Percentiles rank a stretch among this genome's conserved stretches.
These are phyloP conservation scores for Fraxinus americana DNA, from an alignment of 257 asterid genomes.

Conservation along the genomic window DNA sequence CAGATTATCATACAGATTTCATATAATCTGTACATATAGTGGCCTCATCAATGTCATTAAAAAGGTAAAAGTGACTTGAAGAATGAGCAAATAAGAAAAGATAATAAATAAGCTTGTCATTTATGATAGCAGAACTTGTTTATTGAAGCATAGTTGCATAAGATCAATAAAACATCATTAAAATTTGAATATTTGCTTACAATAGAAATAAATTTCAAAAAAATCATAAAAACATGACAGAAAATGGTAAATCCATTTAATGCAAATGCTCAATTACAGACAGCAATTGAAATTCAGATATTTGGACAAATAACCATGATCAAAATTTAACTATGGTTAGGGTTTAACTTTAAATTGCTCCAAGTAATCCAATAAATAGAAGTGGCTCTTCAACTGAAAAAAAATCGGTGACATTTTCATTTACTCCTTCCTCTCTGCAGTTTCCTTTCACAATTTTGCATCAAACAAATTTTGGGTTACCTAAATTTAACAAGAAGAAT, in stretches of 20 bases:
- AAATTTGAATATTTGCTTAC: background rate
- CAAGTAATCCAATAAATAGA: conserved; percentile 12
- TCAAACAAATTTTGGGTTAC: conserved; percentile 5
- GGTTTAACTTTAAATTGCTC: conserved; percentile 29
- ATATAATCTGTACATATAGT: conserved; percentile 2
- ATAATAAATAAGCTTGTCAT: background rate
- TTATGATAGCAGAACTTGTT: background rate
- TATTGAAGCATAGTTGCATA: background rate
- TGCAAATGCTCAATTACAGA: conserved; percentile 15
- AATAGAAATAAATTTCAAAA: background rate
- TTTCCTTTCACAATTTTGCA: conserved; percentile 10
- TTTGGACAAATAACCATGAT: conserved; percentile 26
- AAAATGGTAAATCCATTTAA: conserved; percentile 29
- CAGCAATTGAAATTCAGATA: conserved; percentile 19
- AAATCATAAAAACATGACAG: conserved; percentile 6
- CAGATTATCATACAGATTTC: background rate
- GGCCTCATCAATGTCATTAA: conserved; percentile 21
- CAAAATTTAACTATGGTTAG: conserved; percentile 38
- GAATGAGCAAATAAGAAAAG: background rate
- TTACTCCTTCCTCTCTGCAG: background rate
- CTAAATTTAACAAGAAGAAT: conserved; percentile 19
- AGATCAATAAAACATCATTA: background rate
- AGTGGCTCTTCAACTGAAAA: conserved; percentile 20
- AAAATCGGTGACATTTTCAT: background rate
- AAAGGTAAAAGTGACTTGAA: background rate